Conservation (phyloP, 208 protist species). For the Leptomonas seymouri region DNA sequence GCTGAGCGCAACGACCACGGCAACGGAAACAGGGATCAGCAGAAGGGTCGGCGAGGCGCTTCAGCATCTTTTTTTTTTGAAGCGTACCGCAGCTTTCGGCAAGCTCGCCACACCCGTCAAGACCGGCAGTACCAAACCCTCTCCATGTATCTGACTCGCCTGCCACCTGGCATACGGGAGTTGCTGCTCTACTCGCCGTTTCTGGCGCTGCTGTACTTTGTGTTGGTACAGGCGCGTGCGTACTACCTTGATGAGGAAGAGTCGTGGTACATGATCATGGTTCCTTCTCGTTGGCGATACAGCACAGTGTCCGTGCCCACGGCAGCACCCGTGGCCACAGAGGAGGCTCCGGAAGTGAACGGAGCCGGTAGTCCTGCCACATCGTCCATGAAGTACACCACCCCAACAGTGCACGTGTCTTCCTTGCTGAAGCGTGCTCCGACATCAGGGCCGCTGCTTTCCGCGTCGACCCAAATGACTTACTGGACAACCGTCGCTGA, state of each 20-base stretch:
- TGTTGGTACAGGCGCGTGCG: slow-evolving; percentile 41
- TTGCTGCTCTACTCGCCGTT: slow-evolving; percentile 61
- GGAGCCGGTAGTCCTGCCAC: no score
- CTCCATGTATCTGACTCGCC: slow-evolving; percentile 48
- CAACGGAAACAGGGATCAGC: neutral
- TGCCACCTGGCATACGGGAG: slow-evolving; percentile 50
- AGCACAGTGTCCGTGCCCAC: neutral
- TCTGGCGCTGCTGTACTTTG: slow-evolving; percentile 48
- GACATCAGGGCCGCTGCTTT: neutral
- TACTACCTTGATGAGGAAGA: slow-evolving; percentile 60
- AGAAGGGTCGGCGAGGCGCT: neutral
- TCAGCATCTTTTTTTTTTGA: slow-evolving; percentile 5
- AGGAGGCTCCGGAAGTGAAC: no score
- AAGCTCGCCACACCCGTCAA: neutral
- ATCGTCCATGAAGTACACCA: no score
- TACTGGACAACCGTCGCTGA: neutral
- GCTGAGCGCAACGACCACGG: neutral
- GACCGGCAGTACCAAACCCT: slow-evolving; percentile 34
- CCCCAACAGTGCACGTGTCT: slow-evolving; percentile 4
- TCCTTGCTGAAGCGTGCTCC: slow-evolving; percentile 28
- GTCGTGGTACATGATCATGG: slow-evolving; percentile 27
- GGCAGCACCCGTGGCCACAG: no score
- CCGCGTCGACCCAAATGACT: neutral
- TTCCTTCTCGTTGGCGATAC: slow-evolving; percentile 21
- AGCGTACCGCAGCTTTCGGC: slow-evolving; percentile 20